Evolutionary conservation across 2,329 filamentous ascomycete species (phyloP).

Genomic region (Phaeosphaeriaceae sp.): DNA sequence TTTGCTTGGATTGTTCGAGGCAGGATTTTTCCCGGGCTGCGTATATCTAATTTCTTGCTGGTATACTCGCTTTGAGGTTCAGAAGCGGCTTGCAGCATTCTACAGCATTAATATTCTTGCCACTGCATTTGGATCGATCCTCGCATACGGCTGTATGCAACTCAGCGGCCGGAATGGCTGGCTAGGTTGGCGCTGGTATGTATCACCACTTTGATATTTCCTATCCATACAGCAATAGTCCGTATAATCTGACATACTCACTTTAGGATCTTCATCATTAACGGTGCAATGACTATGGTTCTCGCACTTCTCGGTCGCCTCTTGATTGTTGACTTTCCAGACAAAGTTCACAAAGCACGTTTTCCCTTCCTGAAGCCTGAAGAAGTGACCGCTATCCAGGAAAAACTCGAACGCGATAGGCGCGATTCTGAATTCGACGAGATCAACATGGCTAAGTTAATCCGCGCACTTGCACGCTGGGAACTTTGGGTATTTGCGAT

Average conservation of each 20-base stretch:
- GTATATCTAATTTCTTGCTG: constrained; percentile 25
- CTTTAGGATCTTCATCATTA: constrained; percentile 63
- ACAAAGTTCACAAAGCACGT: constrained; percentile 30
- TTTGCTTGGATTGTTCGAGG: constrained; percentile 30
- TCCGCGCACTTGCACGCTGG: constrained; percentile 17
- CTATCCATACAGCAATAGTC: neutral
- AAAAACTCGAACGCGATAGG: constrained; percentile 24
- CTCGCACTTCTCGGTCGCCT: constrained; percentile 30
- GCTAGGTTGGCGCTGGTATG: constrained; percentile 20
- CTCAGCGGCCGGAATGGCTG: constrained; percentile 16
- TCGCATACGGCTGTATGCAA: constrained; percentile 51
- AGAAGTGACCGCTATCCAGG: constrained; percentile 20
- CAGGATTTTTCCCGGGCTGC: constrained; percentile 19
- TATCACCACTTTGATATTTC: neutral
- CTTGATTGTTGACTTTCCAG: constrained; percentile 40
- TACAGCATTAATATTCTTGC: constrained; percentile 59
- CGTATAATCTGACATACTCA: neutral
- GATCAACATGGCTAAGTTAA: constrained; percentile 19
- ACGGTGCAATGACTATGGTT: constrained; percentile 49
- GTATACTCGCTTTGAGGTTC: constrained; percentile 60
- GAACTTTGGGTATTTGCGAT: constrained; percentile 25
- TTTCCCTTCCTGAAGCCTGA: constrained; percentile 23
- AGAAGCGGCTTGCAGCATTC: constrained; percentile 57
- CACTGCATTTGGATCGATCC: constrained; percentile 60
- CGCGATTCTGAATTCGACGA: constrained; percentile 23